Evolutionary conservation across 2,329 filamentous ascomycete genomes (phyloP).

Genomic region (Diaporthe vexans): DNA sequence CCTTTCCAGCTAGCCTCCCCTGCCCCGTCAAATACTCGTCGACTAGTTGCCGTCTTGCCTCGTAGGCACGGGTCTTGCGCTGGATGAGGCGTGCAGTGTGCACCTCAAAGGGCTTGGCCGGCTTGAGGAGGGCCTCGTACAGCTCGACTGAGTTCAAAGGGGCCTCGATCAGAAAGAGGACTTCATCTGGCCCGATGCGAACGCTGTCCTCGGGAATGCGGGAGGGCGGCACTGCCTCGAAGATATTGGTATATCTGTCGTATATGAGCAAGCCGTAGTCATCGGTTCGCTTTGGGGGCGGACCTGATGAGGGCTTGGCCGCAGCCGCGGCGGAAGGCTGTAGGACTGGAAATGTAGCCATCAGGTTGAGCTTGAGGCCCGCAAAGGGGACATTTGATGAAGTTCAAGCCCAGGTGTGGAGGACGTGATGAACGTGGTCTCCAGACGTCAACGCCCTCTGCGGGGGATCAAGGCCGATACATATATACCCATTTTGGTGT

Average conservation of each 20-base stretch:
- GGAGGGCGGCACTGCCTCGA: constrained; percentile 15
- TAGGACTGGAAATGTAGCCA: constrained; percentile 25
- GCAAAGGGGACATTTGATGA: neutral
- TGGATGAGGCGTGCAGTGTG: constrained; percentile 29
- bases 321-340: constrained; percentile 13
- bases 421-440: neutral
- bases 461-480: neutral
- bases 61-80: constrained; percentile 27
- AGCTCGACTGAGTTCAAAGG: constrained; percentile 36
- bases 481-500: constrained; percentile 14
- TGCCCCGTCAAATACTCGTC: constrained; percentile 34
- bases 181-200: constrained; percentile 32
- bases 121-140: constrained; percentile 36
- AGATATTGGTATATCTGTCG: constrained; percentile 36
- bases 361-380: constrained; percentile 19
- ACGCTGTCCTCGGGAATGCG: constrained; percentile 29
- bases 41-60: constrained; percentile 7
- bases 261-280: constrained; percentile 36
- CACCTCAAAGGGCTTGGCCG: constrained; percentile 24
- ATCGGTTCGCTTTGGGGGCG: constrained; percentile 13
- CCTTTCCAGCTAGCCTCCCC: constrained; percentile 22
- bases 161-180: constrained; percentile 35
- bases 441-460: neutral
- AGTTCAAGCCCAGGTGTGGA: constrained; percentile 5
- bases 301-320: constrained; percentile 6